A percentile compares a stretch with the other conserved stretches of the same genome.
phyloP scores from a whole-genome alignment of 768 basidiomycete species.

The Boletus subcaerulescens region DNA sequence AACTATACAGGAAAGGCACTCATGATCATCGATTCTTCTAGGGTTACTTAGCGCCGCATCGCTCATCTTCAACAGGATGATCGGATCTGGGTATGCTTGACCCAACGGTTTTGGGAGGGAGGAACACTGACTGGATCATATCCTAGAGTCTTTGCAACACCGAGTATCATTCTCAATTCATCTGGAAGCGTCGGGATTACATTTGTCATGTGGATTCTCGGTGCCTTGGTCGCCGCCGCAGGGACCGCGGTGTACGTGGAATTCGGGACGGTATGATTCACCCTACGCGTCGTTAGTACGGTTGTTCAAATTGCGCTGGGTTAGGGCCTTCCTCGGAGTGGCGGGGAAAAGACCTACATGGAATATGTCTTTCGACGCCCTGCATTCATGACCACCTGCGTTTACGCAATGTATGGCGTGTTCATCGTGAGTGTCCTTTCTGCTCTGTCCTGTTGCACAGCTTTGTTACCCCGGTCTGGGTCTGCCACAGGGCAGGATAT shows the following conservation, averaged over 20 bases:
- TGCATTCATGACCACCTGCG: constrained; percentile 57
- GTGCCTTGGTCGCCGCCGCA: constrained; percentile 58
- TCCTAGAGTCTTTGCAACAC: constrained; percentile 65
- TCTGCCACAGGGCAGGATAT: constrained; percentile 47
- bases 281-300: not conserved
- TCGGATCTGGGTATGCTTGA: constrained; percentile 61
- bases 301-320: not conserved
- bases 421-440: constrained; percentile 45
- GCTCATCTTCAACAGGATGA: constrained; percentile 74
- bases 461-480: not conserved
- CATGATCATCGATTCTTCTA: not conserved
- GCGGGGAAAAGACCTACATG: constrained; percentile 76
- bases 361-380: constrained; percentile 68
- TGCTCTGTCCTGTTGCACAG: not conserved
- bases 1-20: not conserved
- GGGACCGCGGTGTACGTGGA: constrained; percentile 76
- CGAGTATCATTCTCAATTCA: constrained; percentile 61
- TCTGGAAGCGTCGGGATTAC: constrained; percentile 71
- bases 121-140: constrained; percentile 1
- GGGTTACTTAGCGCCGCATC: constrained; percentile 49
- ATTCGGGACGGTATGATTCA: constrained; percentile 57
- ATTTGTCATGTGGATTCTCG: constrained; percentile 68
- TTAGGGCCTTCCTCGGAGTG: constrained; percentile 65
- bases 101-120: not conserved
- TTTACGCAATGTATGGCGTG: constrained; percentile 55